Base-by-base conservation (phyloP, 257 asterid species). In the Lycium ferocissimum region DNA sequence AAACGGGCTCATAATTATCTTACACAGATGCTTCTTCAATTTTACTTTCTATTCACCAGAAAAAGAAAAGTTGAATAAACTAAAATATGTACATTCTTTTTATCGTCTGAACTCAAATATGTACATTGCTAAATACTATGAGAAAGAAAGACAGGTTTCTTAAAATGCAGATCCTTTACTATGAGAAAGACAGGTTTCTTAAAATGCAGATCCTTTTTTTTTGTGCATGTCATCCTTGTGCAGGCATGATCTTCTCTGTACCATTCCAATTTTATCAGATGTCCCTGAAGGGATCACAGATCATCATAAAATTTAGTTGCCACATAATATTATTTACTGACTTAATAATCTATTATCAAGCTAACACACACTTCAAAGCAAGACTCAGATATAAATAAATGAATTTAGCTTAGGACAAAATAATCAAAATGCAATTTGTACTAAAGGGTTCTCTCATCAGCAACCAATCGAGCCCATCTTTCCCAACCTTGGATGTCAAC, bases 361-460 rank as follows among this genome's bases (percentile, higher is more conserved):
- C 47, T 26, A 51, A 53, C 61, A 26, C 18, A 54, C 65, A 26
- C 47, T 53, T 33, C 26, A 53, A 13, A 76, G 33, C 80, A 66
- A 83, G 69, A 51, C 53, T 67, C 79, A 10, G 43, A 43, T 37
- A 84, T 78, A 35, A 35, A 35, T 47, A 57, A 75, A 62, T 62
- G 47, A 53, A 78, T 47, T 83, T 76, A 37, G 59, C 85, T 61
- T 83, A 63, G 54, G 12, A 57, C 58, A 85, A 84, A 82, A 85
- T 84, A 84, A 81, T 82, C 70, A 80, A 84, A 87, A 53, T 37
- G 35, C 78, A 82, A 82, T 47, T 69, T 84, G 63, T 83, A 86
- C 57, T 76, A 75, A 63, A 72, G 53, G 22, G 84, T 47, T 69
- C 45, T 49, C 73, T 43, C 80, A 86, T 82, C 83, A 85, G 66